phyloP scores from a whole-genome alignment of 164 flowering plant genomes.

The Hamamelis virginiana region DNA sequence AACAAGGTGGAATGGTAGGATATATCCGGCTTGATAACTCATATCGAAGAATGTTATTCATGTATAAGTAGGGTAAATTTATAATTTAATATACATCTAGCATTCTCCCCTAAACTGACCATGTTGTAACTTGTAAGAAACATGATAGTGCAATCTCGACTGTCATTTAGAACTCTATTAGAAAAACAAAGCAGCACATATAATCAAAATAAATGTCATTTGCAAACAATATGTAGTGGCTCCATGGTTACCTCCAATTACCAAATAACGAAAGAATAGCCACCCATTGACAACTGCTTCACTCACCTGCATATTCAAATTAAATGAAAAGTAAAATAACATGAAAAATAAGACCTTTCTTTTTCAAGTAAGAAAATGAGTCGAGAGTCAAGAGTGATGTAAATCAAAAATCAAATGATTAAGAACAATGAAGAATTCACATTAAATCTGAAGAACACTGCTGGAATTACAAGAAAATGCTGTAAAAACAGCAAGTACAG shows the following conservation, averaged over 20 bases:
- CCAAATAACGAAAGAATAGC: constrained; percentile 97
- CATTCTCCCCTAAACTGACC: neutral
- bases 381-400: too few species aligned
- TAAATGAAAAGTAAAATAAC: constrained; percentile 1
- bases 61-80: neutral
- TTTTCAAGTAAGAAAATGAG: neutral
- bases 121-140: neutral
- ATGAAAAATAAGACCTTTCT: neutral
- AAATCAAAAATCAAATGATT: too few species aligned
- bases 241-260: constrained; percentile 74
- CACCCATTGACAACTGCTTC: constrained; percentile 98
- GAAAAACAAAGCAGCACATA: neutral
- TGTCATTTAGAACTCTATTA: too few species aligned
- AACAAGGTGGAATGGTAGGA: neutral
- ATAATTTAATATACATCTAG: neutral
- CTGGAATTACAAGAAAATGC: too few species aligned
- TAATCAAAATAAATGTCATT: neutral
- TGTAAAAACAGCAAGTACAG: too few species aligned
- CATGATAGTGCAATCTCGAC: too few species aligned
- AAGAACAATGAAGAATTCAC: too few species aligned
- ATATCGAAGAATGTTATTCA: neutral
- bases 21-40: neutral
- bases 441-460: too few species aligned
- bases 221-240: neutral
- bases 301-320: constrained; percentile 55